These are phyloP conservation scores for Starmerella stigmatis DNA, from an alignment of 805 yeast species.

Conservation along the genomic window DNA sequence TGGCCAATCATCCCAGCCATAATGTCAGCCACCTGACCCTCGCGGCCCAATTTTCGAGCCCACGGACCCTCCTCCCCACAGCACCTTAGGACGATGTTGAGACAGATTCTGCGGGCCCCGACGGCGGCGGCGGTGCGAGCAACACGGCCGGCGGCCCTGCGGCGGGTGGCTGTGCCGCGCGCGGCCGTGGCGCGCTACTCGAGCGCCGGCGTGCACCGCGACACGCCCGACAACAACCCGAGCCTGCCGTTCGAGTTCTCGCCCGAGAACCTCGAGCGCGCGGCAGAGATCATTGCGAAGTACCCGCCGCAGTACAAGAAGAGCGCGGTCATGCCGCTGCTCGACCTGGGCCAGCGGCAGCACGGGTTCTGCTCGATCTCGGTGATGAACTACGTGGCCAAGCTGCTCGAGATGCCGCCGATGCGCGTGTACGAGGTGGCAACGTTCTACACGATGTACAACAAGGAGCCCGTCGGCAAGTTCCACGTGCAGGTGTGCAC, in stretches of 20 bases:
- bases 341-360: conserved; percentile 82
- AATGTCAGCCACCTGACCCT: conserved; percentile 8
- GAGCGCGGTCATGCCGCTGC: conserved; percentile 78
- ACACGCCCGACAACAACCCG: conserved; percentile 56
- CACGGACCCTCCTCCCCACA: background rate
- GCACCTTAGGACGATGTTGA: background rate
- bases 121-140: background rate
- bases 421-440: conserved; percentile 93
- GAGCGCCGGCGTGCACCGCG: conserved; percentile 49
- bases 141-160: background rate
- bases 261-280: conserved; percentile 52
- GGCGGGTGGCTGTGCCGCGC: background rate
- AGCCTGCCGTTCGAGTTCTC: conserved; percentile 62
- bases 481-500: conserved; percentile 78
- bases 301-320: conserved; percentile 81
- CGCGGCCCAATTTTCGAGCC: background rate
- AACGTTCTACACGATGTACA: conserved; percentile 84
- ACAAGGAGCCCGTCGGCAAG: conserved; percentile 77
- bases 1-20: conserved; percentile 12
- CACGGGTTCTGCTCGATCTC: conserved; percentile 74
- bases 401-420: conserved; percentile 76
- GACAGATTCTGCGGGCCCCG: background rate
- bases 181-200: conserved; percentile 11
- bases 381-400: conserved; percentile 84
- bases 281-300: conserved; percentile 63